phyloP scores from a whole-genome alignment of 257 asterid genomes.

The Nicotiana attenuata region DNA sequence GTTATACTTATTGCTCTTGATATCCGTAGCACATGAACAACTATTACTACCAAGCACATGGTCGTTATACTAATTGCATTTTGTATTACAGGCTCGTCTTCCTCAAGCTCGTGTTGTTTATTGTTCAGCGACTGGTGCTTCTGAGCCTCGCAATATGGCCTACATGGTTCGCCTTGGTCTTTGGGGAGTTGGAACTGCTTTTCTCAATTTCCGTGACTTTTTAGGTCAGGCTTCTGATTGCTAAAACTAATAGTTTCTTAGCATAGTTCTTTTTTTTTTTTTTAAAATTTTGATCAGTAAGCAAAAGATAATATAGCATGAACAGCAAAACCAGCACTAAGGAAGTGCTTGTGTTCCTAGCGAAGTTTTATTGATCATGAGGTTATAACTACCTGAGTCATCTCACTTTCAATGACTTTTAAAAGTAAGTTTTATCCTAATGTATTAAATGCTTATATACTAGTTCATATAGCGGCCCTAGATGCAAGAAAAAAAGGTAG shows the following conservation, averaged over 20 bases:
- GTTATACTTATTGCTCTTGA: not conserved
- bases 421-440: not conserved
- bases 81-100: conserved; percentile 74
- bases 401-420: not conserved
- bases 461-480: not conserved
- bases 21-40: not conserved
- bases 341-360: not conserved
- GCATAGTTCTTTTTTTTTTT: not conserved
- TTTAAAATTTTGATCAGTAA: not conserved
- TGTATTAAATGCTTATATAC: not conserved
- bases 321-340: not conserved
- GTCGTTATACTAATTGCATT: conserved; percentile 24
- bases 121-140: conserved; percentile 99
- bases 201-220: conserved; percentile 67
- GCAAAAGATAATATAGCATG: not conserved
- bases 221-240: conserved; percentile 54
- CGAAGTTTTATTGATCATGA: not conserved
- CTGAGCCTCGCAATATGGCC: conserved; percentile 98
- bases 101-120: conserved; percentile 94
- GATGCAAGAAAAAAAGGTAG: not conserved
- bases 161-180: conserved; percentile 99
- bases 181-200: conserved; percentile 99
- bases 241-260: conserved; percentile 9
- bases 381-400: not conserved
- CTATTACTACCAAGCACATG: not conserved